Conservation (phyloP, 1,284 basidiomycete species). For the Malassezia yamatoensis region DNA sequence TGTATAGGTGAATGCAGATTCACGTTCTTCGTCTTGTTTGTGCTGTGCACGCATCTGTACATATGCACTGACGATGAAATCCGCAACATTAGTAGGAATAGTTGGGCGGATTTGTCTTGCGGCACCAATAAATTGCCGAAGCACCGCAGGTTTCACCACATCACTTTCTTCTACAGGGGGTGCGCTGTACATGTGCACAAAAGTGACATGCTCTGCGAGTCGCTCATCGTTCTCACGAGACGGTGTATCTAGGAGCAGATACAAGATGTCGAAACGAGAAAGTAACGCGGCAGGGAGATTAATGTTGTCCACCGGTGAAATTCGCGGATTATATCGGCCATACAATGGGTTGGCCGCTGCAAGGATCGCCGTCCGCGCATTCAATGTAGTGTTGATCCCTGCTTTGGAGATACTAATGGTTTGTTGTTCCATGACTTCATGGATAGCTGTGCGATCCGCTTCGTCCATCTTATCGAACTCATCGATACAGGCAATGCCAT, state of each 20-base stretch:
- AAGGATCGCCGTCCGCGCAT: conserved; percentile 94
- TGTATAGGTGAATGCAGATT: conserved; percentile 83
- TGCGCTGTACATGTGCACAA: conserved; percentile 89
- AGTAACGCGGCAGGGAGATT: conserved; percentile 92
- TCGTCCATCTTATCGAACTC: conserved; percentile 99
- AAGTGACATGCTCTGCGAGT: conserved; percentile 90
- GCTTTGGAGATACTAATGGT: conserved; percentile 99
- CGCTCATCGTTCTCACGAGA: conserved; percentile 86
- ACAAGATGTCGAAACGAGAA: conserved; percentile 90
- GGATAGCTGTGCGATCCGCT: conserved; percentile 89
- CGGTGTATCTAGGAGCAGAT: conserved; percentile 93
- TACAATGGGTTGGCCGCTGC: conserved; percentile 97
- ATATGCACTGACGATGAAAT: conserved; percentile 88
- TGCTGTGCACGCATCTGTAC: conserved; percentile 84
- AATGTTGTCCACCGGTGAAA: conserved; percentile 97
- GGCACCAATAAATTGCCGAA: conserved; percentile 91
- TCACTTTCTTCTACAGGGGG: conserved; percentile 65
- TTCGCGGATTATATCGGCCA: conserved; percentile 92
- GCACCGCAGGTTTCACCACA: conserved; percentile 70
- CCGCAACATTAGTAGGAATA: conserved; percentile 75
- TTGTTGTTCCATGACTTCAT: conserved; percentile 99
- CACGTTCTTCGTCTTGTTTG: conserved; percentile 78
- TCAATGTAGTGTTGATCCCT: conserved; percentile 94
- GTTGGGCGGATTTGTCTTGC: conserved; percentile 81
- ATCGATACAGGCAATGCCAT: conserved; percentile 98